Conservation (phyloP, 2,329 filamentous ascomycete species). For the Ceratocystis huliohia region DNA sequence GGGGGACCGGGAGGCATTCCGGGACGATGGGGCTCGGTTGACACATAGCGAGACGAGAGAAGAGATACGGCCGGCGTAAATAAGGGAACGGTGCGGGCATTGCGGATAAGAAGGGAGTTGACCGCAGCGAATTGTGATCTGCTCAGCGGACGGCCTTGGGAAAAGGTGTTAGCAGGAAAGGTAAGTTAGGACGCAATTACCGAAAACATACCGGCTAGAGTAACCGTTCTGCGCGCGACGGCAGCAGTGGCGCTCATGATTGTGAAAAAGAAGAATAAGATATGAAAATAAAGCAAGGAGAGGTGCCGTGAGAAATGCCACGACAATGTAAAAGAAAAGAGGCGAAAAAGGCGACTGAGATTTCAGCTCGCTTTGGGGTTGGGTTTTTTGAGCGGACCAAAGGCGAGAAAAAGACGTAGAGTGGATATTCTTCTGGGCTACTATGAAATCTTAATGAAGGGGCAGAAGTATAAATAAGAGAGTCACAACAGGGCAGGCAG, state of each 20-base stretch:
- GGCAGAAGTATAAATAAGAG: slow-evolving; percentile 1
- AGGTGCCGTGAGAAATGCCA: background rate
- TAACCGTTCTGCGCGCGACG: slow-evolving; percentile 18
- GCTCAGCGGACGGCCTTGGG: slow-evolving; percentile 19
- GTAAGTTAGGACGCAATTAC: background rate
- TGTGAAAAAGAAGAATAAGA: background rate
- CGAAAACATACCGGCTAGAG: slow-evolving; percentile 17
- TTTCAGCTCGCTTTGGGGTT: background rate
- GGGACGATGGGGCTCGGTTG: slow-evolving; percentile 46
- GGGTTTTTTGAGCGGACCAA: background rate
- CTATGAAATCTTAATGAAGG: background rate
- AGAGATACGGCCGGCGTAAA: slow-evolving; percentile 42
- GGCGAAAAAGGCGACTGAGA: background rate
- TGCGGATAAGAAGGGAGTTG: slow-evolving; percentile 20
- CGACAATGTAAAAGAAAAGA: background rate
- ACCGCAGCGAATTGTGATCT: slow-evolving; percentile 20
- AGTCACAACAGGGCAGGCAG: background rate
- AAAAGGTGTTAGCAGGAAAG: background rate
- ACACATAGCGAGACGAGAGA: slow-evolving; percentile 40
- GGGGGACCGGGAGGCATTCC: slow-evolving; percentile 47
- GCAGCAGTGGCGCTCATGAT: slow-evolving; percentile 19
- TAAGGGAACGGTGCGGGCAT: slow-evolving; percentile 21
- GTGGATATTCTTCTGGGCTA: too few species aligned
- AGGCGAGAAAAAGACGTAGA: background rate
- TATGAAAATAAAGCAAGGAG: background rate